Evolutionary conservation across 83 land plant genomes (phyloP).

Genomic region (Thuja plicata): DNA sequence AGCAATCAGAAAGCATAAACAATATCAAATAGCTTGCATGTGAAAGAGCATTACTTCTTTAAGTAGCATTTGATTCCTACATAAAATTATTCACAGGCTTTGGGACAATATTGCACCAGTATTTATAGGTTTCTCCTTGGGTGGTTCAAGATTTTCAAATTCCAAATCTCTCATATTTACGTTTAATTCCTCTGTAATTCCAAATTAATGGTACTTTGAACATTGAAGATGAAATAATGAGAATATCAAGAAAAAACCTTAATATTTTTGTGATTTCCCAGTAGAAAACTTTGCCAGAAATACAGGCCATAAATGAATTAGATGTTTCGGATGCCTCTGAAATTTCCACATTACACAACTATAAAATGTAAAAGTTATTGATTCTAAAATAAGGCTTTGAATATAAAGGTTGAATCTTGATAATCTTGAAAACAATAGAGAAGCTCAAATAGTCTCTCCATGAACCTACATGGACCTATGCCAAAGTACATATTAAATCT

Average conservation of each 20-base stretch:
- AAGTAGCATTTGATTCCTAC: not conserved
- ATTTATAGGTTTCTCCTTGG: not conserved
- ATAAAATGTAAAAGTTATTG: not conserved
- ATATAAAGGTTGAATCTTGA: not conserved
- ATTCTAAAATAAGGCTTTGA: not conserved
- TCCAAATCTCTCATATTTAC: not conserved
- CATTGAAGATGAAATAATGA: not conserved
- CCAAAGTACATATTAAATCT: not conserved
- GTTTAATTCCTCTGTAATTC: not conserved
- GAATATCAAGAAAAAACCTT: not conserved
- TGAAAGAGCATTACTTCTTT: not conserved
- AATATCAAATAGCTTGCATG: too few relatives aligned
- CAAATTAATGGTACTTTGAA: not conserved
- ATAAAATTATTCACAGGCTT: not conserved
- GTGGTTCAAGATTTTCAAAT: not conserved
- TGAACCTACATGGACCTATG: not conserved
- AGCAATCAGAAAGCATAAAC: too few relatives aligned
- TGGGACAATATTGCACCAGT: not conserved
- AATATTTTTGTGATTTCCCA: not conserved
- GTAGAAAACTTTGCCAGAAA: not conserved
- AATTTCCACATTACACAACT: not conserved
- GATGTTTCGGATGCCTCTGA: too few relatives aligned
- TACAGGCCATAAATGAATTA: not conserved
- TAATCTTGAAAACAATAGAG: not conserved
- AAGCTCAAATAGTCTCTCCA: not conserved